Evolutionary conservation across 805 yeast species (phyloP), one percentile per base, ranked within the genome.

Genomic region (Lipomyces orientalis): DNA sequence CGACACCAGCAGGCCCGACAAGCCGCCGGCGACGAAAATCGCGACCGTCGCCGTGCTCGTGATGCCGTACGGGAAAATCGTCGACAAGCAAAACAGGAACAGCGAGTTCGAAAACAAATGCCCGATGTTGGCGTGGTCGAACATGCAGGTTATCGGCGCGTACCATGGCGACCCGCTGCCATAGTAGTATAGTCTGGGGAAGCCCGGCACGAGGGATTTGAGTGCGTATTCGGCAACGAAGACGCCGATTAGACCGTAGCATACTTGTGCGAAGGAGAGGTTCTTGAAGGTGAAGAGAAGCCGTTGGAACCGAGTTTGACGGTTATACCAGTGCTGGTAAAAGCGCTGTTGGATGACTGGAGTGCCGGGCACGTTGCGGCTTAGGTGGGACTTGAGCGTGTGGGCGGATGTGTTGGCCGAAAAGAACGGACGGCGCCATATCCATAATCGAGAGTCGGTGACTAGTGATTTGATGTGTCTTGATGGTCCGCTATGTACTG

Each of bases 251-350:
- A 68, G 51, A 8, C 61, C 64, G 59, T 62, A 62, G 54, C 39
- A 25, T 16, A 56, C 64, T 19, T 57, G 54, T n/a, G 60, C 43
- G n/a, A 60, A 62, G 1, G 68, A 25, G 16, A 67, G 65, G 22
- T 33, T 16, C 14, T 58, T 9, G 37, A 33, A 62, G n/a, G 9
- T 31, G 62, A 61, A 66, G 8, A 61, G 43, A 6, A 57, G 25
- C 4, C 59, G 51, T 22, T 55, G 58, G 35, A 25, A 56, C 8
- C 54, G 29, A 9, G 29, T 56, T 33, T 56, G 60, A 10, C 49
- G 60, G 37, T 66, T 33, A 37, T 60, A 66, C 70, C 70, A 66
- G 54, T 66, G 70, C 46, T 64, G 66, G 37, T 66, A 66, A 19
- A 54, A 51, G 14, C 69, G 58, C 25, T 31, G 16, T 63, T 52